These are phyloP conservation scores for Nannochloropsis gaditana DNA, from an alignment of 108 stramenopile species.

Conservation along the genomic window DNA sequence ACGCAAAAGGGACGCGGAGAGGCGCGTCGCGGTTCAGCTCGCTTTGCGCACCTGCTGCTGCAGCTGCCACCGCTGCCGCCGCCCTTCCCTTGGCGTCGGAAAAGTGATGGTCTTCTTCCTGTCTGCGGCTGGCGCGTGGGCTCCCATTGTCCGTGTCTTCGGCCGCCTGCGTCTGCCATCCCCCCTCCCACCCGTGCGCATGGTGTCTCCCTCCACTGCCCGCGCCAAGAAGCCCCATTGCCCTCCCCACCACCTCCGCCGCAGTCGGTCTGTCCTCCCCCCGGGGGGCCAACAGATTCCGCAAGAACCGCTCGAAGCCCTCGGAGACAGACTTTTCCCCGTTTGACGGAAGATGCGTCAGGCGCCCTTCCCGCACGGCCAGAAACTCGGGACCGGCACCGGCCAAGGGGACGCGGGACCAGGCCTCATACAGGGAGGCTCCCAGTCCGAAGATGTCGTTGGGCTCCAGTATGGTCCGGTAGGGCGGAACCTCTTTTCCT, in stretches of 20 bases:
- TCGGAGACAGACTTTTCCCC: neutral
- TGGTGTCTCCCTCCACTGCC: too few species aligned
- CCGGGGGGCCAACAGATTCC: neutral
- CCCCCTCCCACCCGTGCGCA: neutral
- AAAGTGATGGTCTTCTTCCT: too few species aligned
- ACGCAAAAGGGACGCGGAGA: neutral
- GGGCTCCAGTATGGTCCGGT: neutral
- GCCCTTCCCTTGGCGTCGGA: too few species aligned
- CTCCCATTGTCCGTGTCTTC: neutral
- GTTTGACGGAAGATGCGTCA: neutral
- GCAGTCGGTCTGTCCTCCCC: neutral
- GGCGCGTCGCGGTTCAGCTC: neutral
- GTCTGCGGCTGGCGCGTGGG: too few species aligned
- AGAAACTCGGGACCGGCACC: neutral
- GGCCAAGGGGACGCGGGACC: neutral
- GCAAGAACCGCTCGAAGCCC: neutral
- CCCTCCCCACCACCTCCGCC: neutral
- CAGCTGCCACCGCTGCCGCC: neutral
- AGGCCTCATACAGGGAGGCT: neutral
- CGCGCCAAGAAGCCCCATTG: neutral
- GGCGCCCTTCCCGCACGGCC: neutral
- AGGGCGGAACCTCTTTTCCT: neutral
- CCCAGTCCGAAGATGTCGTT: conserved; percentile 17
- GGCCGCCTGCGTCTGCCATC: neutral
- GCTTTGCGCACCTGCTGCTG: neutral